These are phyloP conservation scores for Suillus tomentosus DNA, from an alignment of 768 basidiomycete genomes.

Conservation along the genomic window DNA sequence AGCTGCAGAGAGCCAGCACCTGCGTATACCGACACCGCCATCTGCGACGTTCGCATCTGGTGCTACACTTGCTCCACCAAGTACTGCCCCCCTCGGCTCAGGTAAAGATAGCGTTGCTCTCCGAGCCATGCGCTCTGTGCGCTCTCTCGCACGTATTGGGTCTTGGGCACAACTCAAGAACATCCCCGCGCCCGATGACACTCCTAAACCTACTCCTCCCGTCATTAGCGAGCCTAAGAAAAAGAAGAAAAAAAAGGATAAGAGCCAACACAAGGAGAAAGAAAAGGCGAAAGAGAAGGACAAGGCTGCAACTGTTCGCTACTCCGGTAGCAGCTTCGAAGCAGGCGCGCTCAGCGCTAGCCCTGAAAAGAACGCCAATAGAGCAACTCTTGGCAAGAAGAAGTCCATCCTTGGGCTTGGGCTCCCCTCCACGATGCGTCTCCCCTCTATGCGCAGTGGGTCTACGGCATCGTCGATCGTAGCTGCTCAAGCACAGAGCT, in stretches of 20 bases:
- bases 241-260: constrained; percentile 42
- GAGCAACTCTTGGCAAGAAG: constrained; percentile 45
- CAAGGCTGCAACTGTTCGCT: constrained; percentile 39
- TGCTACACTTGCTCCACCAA: constrained; percentile 42
- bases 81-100: constrained; percentile 22
- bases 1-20: constrained; percentile 12
- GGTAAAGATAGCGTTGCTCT: constrained; percentile 68
- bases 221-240: constrained; percentile 30
- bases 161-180: constrained; percentile 67
- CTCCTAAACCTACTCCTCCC: constrained; percentile 21
- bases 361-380: constrained; percentile 17
- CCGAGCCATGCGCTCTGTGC: constrained; percentile 76
- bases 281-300: constrained; percentile 31
- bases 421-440: constrained; percentile 54
- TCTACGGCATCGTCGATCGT: constrained; percentile 40
- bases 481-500: constrained; percentile 10
- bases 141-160: constrained; percentile 69
- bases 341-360: constrained; percentile 54
- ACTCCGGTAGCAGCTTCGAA: constrained; percentile 69
- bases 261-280: constrained; percentile 19
- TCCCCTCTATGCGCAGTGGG: constrained; percentile 39
- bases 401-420: constrained; percentile 63
- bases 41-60: constrained; percentile 34
- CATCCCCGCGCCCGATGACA: constrained; percentile 33
- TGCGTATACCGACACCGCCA: constrained; percentile 27